A percentile compares a stretch with the other conserved stretches of the same genome.
These are phyloP conservation scores for Solanum tarapatanum DNA, from an alignment of 257 asterid species.

Conservation along the genomic window DNA sequence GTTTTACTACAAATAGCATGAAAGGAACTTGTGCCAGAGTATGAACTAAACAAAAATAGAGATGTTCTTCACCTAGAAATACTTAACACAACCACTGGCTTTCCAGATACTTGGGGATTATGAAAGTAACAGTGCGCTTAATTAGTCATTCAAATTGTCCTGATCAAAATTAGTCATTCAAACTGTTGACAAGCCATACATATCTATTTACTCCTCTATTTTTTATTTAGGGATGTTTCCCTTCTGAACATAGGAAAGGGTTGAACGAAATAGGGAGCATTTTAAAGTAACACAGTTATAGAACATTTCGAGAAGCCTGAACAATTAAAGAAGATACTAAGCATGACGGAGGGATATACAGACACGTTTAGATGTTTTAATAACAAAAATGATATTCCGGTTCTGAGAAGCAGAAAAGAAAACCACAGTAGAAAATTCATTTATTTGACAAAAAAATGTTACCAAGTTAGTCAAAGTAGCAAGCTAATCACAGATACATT, in stretches of 20 bases:
- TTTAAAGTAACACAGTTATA: not conserved
- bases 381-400: not conserved
- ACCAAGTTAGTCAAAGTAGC: not conserved
- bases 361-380: not conserved
- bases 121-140: not conserved
- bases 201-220: not conserved
- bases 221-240: not conserved
- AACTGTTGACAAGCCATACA: not conserved
- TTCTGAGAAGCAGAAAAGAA: not conserved
- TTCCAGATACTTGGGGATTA: not conserved
- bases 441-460: not conserved
- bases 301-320: not conserved
- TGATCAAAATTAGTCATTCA: not conserved
- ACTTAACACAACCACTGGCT: not conserved
- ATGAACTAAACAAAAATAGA: not conserved
- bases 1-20: not conserved
- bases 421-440: not conserved
- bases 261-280: not conserved
- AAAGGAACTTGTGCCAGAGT: not conserved
- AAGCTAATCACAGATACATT: not conserved
- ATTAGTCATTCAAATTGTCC: not conserved
- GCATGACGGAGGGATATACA: not conserved
- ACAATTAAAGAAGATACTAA: not conserved
- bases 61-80: not conserved
- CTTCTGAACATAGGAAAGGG: not conserved